Conservation (phyloP, 1,139 yeast genomes). For the Oligophagozyma castellii region DNA sequence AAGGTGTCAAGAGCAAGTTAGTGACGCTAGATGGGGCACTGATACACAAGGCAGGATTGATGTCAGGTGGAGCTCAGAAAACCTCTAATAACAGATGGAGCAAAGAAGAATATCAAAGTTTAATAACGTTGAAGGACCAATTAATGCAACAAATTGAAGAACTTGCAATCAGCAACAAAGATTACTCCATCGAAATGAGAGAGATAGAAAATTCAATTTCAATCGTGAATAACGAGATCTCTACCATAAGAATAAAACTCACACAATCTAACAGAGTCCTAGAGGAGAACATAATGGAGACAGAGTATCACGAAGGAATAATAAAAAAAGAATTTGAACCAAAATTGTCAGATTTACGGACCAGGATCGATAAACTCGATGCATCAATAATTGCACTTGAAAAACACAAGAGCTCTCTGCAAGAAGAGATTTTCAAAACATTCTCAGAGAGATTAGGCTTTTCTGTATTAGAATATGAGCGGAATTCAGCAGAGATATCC, state of each 20-base stretch:
- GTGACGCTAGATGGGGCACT: constrained; percentile 79
- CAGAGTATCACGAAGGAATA: constrained; percentile 33
- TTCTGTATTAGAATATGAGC: constrained; percentile 54
- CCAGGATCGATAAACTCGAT: constrained; percentile 12
- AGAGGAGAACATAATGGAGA: constrained; percentile 42
- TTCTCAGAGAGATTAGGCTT: constrained; percentile 47
- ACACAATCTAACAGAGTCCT: constrained; percentile 38
- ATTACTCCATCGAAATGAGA: constrained; percentile 47
- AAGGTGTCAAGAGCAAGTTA: constrained; percentile 45
- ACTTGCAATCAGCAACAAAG: constrained; percentile 32
- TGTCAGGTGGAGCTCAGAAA: constrained; percentile 72
- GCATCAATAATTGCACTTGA: constrained; percentile 18
- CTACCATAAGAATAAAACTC: constrained; percentile 38
- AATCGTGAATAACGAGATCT: constrained; percentile 36
- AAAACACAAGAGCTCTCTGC: constrained; percentile 28
- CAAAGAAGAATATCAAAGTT: constrained; percentile 49
- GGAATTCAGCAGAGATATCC: constrained; percentile 45
- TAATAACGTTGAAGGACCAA: constrained; percentile 49
- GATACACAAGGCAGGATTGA: constrained; percentile 73
- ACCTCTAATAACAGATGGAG: constrained; percentile 48
- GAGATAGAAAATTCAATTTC: constrained; percentile 45
- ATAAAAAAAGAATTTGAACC: constrained; percentile 25
- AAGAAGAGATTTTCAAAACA: constrained; percentile 33
- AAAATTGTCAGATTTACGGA: constrained; percentile 17
- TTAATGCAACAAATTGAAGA: constrained; percentile 39